Evolutionary conservation across 768 basidiomycete species (phyloP).

Genomic region (Russula sp.): DNA sequence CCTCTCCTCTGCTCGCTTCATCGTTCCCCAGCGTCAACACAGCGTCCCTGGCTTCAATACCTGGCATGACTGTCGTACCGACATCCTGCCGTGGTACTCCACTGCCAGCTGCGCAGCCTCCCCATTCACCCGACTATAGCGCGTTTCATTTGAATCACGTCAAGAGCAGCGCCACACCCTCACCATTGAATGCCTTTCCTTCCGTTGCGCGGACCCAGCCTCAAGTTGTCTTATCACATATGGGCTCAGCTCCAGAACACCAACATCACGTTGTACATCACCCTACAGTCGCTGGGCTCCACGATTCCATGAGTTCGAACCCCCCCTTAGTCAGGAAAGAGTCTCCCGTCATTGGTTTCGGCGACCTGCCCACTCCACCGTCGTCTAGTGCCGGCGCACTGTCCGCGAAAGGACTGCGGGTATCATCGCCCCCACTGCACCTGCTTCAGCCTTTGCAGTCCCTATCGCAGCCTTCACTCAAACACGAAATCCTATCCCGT

Average conservation of each 20-base stretch:
- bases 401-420: conserved; percentile 12
- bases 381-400: conserved; percentile 20
- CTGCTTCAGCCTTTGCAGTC: conserved; percentile 6
- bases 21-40: conserved; percentile 3
- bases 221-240: background rate
- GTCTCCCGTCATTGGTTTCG: background rate
- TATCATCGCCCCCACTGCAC: conserved; percentile 14
- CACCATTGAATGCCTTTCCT: conserved; percentile 5
- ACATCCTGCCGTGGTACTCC: conserved; percentile 10
- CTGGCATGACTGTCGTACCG: conserved; percentile 7
- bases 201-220: conserved; percentile 15
- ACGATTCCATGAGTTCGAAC: background rate
- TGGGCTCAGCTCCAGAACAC: background rate
- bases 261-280: conserved; percentile 8
- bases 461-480: conserved; percentile 1
- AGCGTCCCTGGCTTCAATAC: conserved; percentile 2
- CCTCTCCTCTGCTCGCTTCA: conserved; percentile 14
- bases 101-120: background rate
- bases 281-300: background rate
- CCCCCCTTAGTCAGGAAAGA: background rate
- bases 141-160: conserved; percentile 1
- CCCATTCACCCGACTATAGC: conserved; percentile 9
- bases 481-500: conserved; percentile 5
- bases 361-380: conserved; percentile 22
- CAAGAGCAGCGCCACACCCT: background rate